A percentile compares a stretch with the other conserved stretches of the same genome.
Evolutionary conservation across 257 asterid genomes (phyloP).

Genomic region (Solanum chiquidenum): DNA sequence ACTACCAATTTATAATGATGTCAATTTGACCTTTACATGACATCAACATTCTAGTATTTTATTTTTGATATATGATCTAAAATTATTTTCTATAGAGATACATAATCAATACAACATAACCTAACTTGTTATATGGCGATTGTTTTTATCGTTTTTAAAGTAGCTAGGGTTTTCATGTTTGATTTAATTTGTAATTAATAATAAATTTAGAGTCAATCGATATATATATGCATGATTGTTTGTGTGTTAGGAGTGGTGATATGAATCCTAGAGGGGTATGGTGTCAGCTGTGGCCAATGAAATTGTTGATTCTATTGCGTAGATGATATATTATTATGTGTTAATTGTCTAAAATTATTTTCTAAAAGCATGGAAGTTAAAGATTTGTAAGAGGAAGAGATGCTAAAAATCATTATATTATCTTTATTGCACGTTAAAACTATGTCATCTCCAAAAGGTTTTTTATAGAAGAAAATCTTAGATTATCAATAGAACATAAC

Average conservation of each 20-base stretch:
- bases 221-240: not conserved
- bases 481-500: too few species aligned
- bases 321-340: not conserved
- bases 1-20: conserved; percentile 40
- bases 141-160: too few species aligned
- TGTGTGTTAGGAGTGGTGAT: not conserved
- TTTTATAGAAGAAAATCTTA: too few species aligned
- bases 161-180: not conserved
- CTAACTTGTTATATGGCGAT: too few species aligned
- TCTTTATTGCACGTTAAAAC: too few species aligned
- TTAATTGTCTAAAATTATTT: not conserved
- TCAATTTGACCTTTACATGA: conserved; percentile 51
- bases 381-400: too few species aligned
- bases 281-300: not conserved
- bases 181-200: too few species aligned
- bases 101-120: not conserved
- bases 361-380: too few species aligned
- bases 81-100: not conserved
- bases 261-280: not conserved
- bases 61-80: not conserved
- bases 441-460: too few species aligned
- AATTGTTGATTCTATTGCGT: not conserved
- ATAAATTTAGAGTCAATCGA: not conserved
- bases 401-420: too few species aligned
- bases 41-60: conserved; percentile 19